Percentiles rank a stretch among this genome's conserved stretches.
Conservation (phyloP, 2,329 filamentous ascomycete species). For the Alternaria solani region DNA sequence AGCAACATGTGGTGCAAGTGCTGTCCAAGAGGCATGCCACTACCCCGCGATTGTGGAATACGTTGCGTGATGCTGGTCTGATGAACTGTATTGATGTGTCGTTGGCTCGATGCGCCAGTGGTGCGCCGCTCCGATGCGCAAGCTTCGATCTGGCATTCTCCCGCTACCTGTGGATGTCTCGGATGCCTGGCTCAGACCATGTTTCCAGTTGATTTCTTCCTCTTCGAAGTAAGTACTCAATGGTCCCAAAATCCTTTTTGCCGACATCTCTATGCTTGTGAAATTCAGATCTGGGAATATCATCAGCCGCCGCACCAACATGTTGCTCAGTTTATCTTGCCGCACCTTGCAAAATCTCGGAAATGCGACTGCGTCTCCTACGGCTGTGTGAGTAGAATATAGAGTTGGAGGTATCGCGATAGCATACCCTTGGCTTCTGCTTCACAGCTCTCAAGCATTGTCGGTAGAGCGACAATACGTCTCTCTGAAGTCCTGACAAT, state of each 20-base stretch:
- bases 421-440: slow-evolving; percentile 76
- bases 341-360: slow-evolving; percentile 68
- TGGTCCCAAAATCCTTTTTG: slow-evolving; percentile 84
- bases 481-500: slow-evolving; percentile 87
- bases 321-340: background rate
- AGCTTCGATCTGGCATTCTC: background rate
- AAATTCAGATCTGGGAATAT: slow-evolving; percentile 72
- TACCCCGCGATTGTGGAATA: background rate
- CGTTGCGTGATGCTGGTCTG: background rate
- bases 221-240: slow-evolving; percentile 85
- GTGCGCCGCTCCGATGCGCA: background rate
- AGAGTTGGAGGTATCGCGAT: background rate
- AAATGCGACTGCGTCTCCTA: slow-evolving; percentile 69
- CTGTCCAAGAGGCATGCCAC: slow-evolving; percentile 1
- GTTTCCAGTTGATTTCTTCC: slow-evolving; percentile 82
- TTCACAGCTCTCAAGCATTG: slow-evolving; percentile 82
- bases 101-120: background rate
- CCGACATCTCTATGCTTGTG: slow-evolving; percentile 71
- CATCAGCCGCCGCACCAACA: slow-evolving; percentile 10
- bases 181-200: slow-evolving; percentile 81
- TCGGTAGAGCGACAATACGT: slow-evolving; percentile 86
- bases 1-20: background rate
- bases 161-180: slow-evolving; percentile 58
- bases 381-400: slow-evolving; percentile 13
- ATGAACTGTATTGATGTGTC: background rate